Base-by-base conservation (phyloP, 75 land plant genomes). In the Isoetes taiwanensis region DNA sequence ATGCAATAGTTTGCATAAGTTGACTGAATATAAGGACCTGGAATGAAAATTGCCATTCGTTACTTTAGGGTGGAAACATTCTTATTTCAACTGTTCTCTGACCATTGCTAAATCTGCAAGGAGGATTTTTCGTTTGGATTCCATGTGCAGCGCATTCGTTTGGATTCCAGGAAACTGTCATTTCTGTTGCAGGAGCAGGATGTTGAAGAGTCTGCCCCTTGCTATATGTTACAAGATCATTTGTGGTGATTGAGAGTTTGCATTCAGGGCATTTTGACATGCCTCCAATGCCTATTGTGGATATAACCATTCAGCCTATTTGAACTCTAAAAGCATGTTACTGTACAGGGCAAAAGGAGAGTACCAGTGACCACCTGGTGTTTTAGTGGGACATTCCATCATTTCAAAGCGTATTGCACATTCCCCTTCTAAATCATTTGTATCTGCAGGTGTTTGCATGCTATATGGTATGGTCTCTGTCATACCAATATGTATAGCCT, bases 11-110 rank as follows among this genome's bases (percentile, higher is more conserved):
- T 54, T 72, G 75, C 54, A 67, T 72, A 26, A 72, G 66, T 59
- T 72, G 75, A 59, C 75, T 72, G 33, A 72, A 72, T 19, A 72
- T 72, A 17, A 72, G 69, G 25, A 72, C 75, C 70, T 71, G 57
- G 28, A 29, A 23, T n/a, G n/a, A n/a, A n/a, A n/a, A n/a, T n/a
- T n/a, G n/a, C n/a, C n/a, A n/a, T n/a, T n/a, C n/a, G n/a, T n/a
- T n/a, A n/a, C n/a, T n/a, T 19, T 33, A 32, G 31, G 19, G 16
- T 32, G n/a, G n/a, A n/a, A n/a, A n/a, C n/a, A n/a, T n/a, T n/a
- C n/a, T n/a, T n/a, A n/a, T n/a, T n/a, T n/a, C n/a, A n/a, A n/a
- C n/a, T n/a, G n/a, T 41, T 65, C 71, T 43, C 75, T 37, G 10
- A 66, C 62, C 32, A 52, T 65, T 9, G 70, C 64, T 32, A 72